Evolutionary conservation across 768 basidiomycete species (phyloP), one percentile per base, ranked within the genome.

Genomic region (Xerocomellus intermedius): DNA sequence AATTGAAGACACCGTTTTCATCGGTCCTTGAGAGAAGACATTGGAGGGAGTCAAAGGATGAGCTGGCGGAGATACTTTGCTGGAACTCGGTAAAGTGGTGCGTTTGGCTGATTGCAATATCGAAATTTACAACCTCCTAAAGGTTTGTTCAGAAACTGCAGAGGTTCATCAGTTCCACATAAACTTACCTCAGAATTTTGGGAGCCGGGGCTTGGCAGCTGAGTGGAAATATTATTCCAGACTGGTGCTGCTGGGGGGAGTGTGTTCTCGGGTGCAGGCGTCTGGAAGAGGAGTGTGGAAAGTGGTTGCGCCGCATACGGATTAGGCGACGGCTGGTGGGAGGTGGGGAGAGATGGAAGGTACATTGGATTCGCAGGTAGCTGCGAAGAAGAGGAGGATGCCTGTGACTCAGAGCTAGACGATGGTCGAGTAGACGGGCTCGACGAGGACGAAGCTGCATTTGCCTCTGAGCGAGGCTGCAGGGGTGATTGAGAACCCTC

Each of bases 1-100:
- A 55, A 48, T 70, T 66, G 60, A 75, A 81, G 28, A 77, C 57
- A 19, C 67, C 67, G 5, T 69, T 70, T 56, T 74, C 67, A 8
- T 61, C 61, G 2, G 74, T 71, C 8, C 61, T 57, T 10, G 71
- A 65, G 21, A 77, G 42, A 26, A 73, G 57, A 5, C 69, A 68
- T 28, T 69, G 67, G 38, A 74, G 52, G 9, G 68, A 58, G 7
- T 71, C 67, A 48, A 47, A 48, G 9, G 55, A 41, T 17, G 68
- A 50, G 22, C 28, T 41, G 24, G 32, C 10, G 4, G 45, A 5
- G 1, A 56, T 4, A 5, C 9, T 37, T 22, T 55, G 63, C 19
- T 53, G 52, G 24, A 39, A 41, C 28, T 55, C 43, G 5, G 42
- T 0, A 42, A 57, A 47, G 35, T 48, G 53, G 46, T 61, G 55